Base-by-base conservation (phyloP, 306 rosid genomes). In the Casuarina cunninghamiana region DNA sequence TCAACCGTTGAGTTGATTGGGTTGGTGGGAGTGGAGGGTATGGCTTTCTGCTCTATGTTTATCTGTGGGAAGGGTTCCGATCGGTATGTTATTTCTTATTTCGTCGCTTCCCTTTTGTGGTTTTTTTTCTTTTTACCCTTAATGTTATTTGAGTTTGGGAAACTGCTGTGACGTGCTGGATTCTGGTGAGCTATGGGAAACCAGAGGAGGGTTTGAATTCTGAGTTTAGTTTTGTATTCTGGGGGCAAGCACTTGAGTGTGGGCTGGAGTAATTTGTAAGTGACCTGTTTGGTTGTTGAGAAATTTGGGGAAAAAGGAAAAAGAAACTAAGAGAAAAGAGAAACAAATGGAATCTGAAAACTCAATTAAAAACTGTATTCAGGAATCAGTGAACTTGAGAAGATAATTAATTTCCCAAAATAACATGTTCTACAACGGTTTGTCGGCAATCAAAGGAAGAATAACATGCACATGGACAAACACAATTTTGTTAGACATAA, bases 21-120 rank as follows among this genome's bases (percentile, higher is more conserved):
- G 65, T 45, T 82, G 76, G 53, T 82, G 73, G 83, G 77, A 74
- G 53, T 71, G 79, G 77, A 46, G 86, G 82, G 63, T 74, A 92
- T 92, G 95, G 94, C 81, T 77, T 84, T 88, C 72, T 69, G 78
- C 80, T 72, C 79, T 43, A 78, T 93, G 77, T 88, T 89, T 81
- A 88, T 91, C 48, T 92, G 95, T n/a, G 91, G 92, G 76, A 87
- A 71, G 78, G 88, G 79, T 73, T 88, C 88, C 10, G 88, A 89
- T 83, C 92, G 97, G 98, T 95, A 88, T 44, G 95, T 51, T 15
- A 57, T 78, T 67, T 68, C 69, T 76, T 21, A 2, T 78, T 67
- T 43, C 42, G 68, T 72, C 74, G 53, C 0, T 71, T 73, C 53
- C 19, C 44, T 75, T 32, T 79, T 7, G 37, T 53, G 69, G 72